Evolutionary conservation across 2,329 filamentous ascomycete genomes (phyloP), one percentile per base, ranked within the genome.

Genomic region (Thielaviopsis populi): DNA sequence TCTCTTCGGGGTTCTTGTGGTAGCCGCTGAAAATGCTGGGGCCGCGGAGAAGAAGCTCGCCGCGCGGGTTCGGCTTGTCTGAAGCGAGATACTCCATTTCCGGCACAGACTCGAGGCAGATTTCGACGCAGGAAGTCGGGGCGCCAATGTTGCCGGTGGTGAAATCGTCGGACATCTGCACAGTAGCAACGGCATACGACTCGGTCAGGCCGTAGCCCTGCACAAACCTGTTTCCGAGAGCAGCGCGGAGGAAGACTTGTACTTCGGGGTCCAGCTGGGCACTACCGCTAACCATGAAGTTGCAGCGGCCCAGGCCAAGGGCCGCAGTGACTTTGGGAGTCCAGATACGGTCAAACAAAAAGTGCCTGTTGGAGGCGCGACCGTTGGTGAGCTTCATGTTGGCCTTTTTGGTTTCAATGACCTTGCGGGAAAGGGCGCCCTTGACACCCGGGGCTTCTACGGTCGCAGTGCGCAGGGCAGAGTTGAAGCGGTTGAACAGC

Each of bases 161-260:
- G 71, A 88, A 84, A 73, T 99, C 94, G 58, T 80, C 80, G 1
- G 77, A 73, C 11, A 82, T 70, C 76, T 97, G 94, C 42, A 83
- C 81, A 13, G 86, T 80, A 24, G 82, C 84, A 37, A 87, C 82
- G 53, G 91, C 91, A 71, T 95, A 96, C 0, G 91, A 88, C 76
- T 99, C 94, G 1, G 94, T 99, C 73, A 99, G 79, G 59, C 94
- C 94, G 73, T 92, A 99, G 37, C 92, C 94, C 75, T 97, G 92
- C 40, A 83, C 74, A 70, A 97, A 88, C 70, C 84, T 79, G 74
- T 86, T 88, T 66, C 82, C 87, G 68, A 95, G 89, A 37, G 88
- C 87, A 46, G 91, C 84, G 54, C 91, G 87, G 59, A 97, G 82
- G 77, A 97, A 96, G 70, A 89, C 82, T 68, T 97, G 91, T 41